phyloP scores from a whole-genome alignment of 495 filamentous ascomycete species.

The Talaromyces liani region DNA sequence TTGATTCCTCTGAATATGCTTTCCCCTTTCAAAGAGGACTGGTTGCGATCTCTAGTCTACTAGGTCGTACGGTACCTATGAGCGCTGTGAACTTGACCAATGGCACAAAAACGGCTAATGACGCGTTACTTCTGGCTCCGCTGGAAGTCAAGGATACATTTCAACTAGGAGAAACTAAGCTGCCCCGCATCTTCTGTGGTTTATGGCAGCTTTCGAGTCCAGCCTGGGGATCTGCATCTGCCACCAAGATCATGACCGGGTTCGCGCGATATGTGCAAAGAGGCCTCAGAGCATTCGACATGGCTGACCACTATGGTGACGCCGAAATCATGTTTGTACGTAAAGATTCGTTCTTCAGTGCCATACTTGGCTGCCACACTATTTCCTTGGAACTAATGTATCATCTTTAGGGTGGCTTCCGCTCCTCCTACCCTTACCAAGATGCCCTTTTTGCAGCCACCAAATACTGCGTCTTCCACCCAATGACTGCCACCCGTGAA shows the following conservation, averaged over 20 bases:
- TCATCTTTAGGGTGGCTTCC: conserved; percentile 26
- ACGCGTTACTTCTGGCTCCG: background rate
- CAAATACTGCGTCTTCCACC: conserved; percentile 32
- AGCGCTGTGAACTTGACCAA: background rate
- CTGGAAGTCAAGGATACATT: conserved; percentile 20
- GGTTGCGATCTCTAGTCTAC: conserved; percentile 5
- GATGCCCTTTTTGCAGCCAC: conserved; percentile 29
- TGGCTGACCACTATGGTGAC: conserved; percentile 43
- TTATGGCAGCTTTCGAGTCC: conserved; percentile 39
- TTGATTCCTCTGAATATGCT: background rate
- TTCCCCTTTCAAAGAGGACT: conserved; percentile 12
- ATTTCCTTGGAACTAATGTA: background rate
- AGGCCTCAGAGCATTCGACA: conserved; percentile 26
- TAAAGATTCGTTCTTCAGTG: background rate
- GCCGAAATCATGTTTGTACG: conserved; percentile 25
- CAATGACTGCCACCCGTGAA: conserved; percentile 21
- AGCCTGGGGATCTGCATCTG: conserved; percentile 34
- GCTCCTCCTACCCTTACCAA: conserved; percentile 19
- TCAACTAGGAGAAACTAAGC: conserved; percentile 17
- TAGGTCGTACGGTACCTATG: background rate
- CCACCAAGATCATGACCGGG: conserved; percentile 17
- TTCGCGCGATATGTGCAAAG: conserved; percentile 19
- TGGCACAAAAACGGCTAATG: background rate
- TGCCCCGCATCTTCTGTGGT: conserved; percentile 34
- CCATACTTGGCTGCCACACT: background rate